phyloP scores from a whole-genome alignment of 371 early-diverging fungal species.

The Rhizomucor miehei region DNA sequence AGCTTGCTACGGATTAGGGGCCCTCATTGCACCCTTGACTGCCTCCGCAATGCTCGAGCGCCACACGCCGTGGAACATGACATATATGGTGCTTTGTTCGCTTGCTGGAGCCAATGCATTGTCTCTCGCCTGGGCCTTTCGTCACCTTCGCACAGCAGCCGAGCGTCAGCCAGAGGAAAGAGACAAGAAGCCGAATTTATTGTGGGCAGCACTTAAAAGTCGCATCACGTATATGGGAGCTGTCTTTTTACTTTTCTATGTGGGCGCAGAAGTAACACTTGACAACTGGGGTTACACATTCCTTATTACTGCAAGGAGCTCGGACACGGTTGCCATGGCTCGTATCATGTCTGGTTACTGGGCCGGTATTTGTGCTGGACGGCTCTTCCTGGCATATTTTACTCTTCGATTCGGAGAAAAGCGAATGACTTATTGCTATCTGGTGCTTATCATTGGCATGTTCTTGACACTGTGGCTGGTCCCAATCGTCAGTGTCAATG shows the following conservation, averaged over 20 bases:
- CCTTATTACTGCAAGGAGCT: slow-evolving; percentile 18
- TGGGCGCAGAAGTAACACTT: slow-evolving; percentile 26
- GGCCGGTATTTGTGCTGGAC: slow-evolving; percentile 22
- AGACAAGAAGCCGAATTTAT: background rate
- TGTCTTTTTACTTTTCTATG: slow-evolving; percentile 20
- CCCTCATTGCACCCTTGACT: slow-evolving; percentile 19
- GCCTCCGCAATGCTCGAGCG: slow-evolving; percentile 14
- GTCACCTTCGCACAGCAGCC: slow-evolving; percentile 2
- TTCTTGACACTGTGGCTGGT: slow-evolving; percentile 15
- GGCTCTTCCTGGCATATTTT: slow-evolving; percentile 19
- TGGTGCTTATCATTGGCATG: slow-evolving; percentile 11
- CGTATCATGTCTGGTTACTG: slow-evolving; percentile 28
- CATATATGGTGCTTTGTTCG: slow-evolving; percentile 18
- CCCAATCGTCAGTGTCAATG: slow-evolving; percentile 11
- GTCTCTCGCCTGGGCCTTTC: background rate
- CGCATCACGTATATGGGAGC: slow-evolving; percentile 19
- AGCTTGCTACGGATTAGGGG: slow-evolving; percentile 27
- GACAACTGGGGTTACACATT: slow-evolving; percentile 26
- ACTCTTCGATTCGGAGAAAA: slow-evolving; percentile 23
- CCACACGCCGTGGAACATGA: slow-evolving; percentile 10
- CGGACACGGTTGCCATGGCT: slow-evolving; percentile 18
- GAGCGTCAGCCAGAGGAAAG: slow-evolving; percentile 2
- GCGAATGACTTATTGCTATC: slow-evolving; percentile 14
- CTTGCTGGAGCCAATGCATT: slow-evolving; percentile 8
- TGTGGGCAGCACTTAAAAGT: slow-evolving; percentile 2